Evolutionary conservation across 2,329 filamentous ascomycete genomes (phyloP).

Genomic region (Aspergillus viridinutans): DNA sequence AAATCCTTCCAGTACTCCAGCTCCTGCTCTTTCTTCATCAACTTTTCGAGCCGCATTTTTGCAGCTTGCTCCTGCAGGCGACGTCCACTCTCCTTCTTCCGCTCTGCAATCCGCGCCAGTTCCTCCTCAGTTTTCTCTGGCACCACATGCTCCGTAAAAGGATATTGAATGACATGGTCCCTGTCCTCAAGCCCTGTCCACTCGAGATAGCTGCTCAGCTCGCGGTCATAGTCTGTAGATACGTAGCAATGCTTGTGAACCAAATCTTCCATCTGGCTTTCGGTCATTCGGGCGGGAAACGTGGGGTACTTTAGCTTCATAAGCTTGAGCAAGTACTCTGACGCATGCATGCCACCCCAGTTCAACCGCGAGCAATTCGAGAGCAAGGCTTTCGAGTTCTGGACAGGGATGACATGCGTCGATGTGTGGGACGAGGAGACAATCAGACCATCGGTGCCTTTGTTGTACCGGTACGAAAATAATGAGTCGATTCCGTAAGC

Average conservation of each 20-base stretch:
- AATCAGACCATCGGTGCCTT: constrained; percentile 79
- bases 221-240: constrained; percentile 74
- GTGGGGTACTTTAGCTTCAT: constrained; percentile 86
- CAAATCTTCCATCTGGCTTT: constrained; percentile 82
- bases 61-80: constrained; percentile 92
- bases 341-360: constrained; percentile 87
- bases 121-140: constrained; percentile 93
- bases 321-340: constrained; percentile 87
- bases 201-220: constrained; percentile 73
- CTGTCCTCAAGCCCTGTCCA: constrained; percentile 90
- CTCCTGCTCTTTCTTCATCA: constrained; percentile 94
- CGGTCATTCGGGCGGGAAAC: constrained; percentile 79
- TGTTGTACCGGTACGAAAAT: constrained; percentile 92
- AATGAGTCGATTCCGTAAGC: constrained; percentile 95
- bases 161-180: constrained; percentile 85
- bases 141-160: constrained; percentile 85
- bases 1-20: constrained; percentile 89
- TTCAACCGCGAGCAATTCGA: constrained; percentile 84
- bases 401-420: constrained; percentile 90
- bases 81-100: constrained; percentile 89
- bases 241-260: constrained; percentile 87
- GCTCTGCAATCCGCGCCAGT: constrained; percentile 81
- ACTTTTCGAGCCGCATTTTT: constrained; percentile 92
- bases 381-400: constrained; percentile 78
- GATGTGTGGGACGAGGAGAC: constrained; percentile 90